Evolutionary conservation across 2,329 filamentous ascomycete species (phyloP).

Genomic region (Talaromyces verruculosus): DNA sequence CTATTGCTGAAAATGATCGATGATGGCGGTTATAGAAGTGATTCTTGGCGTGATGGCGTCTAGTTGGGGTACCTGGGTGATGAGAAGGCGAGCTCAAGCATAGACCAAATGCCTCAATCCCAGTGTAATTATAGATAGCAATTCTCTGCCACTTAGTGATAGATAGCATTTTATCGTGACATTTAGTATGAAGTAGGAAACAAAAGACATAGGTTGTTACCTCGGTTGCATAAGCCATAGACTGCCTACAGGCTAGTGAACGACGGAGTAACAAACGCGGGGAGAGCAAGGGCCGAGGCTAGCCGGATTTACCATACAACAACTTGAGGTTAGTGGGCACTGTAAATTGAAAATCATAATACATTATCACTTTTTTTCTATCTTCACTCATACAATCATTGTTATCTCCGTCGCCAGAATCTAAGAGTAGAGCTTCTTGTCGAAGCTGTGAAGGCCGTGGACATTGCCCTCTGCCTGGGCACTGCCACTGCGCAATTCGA

Average conservation of each 20-base stretch:
- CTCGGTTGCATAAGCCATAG: slow-evolving; percentile 2
- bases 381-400: slow-evolving; percentile 18
- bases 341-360: slow-evolving; percentile 10
- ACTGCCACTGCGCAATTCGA: slow-evolving; percentile 90
- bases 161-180: background rate
- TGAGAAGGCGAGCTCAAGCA: background rate
- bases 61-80: background rate
- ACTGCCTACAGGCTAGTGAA: background rate
- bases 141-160: background rate
- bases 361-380: slow-evolving; percentile 15
- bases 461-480: slow-evolving; percentile 96
- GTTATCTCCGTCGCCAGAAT: background rate
- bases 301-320: background rate
- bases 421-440: slow-evolving; percentile 98
- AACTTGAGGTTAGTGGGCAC: too few species aligned
- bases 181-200: background rate
- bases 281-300: slow-evolving; percentile 8
- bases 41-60: background rate
- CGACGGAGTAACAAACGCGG: background rate
- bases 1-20: background rate
- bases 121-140: background rate
- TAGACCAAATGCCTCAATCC: background rate
- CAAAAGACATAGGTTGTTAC: background rate
- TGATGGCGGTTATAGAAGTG: background rate
- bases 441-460: slow-evolving; percentile 93